A percentile compares a stretch with the other conserved stretches of the same genome.
These are phyloP conservation scores for Solanum pimpinellifolium DNA, from an alignment of 257 asterid species.

Conservation along the genomic window DNA sequence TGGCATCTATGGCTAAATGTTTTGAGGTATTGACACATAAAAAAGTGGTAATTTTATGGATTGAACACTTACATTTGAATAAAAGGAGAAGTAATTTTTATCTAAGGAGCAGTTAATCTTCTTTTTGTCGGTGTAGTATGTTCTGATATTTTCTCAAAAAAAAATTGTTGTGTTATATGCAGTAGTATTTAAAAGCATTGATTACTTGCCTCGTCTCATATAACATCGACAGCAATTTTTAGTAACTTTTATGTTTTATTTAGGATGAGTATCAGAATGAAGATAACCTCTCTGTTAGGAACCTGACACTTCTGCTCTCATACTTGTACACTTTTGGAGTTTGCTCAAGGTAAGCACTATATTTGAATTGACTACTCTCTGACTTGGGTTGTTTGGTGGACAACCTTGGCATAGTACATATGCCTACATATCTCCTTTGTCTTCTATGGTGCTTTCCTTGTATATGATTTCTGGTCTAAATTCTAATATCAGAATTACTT, in stretches of 20 bases:
- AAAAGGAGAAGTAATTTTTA: background rate
- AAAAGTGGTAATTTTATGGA: background rate
- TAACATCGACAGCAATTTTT: background rate
- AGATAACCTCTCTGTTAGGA: constrained; percentile 76
- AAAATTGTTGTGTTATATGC: background rate
- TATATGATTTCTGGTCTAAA: background rate
- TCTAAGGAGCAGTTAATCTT: background rate
- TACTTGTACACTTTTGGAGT: constrained; percentile 71
- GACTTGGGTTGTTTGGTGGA: background rate
- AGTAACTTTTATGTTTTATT: constrained; percentile 11
- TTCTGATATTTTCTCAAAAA: background rate
- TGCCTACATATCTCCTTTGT: background rate
- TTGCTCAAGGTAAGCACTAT: constrained; percentile 61
- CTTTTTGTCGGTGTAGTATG: background rate
- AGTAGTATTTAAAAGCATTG: background rate
- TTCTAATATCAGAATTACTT: background rate
- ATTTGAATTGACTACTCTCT: background rate
- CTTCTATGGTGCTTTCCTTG: background rate
- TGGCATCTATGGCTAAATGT: constrained; percentile 63
- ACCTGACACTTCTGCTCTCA: constrained; percentile 74
- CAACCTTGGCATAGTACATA: background rate
- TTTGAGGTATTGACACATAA: constrained; percentile 55
- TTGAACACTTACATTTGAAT: background rate
- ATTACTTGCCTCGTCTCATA: background rate
- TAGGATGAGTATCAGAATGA: constrained; percentile 86